phyloP scores from a whole-genome alignment of 768 basidiomycete species.

The Leccinum subtestaceum region DNA sequence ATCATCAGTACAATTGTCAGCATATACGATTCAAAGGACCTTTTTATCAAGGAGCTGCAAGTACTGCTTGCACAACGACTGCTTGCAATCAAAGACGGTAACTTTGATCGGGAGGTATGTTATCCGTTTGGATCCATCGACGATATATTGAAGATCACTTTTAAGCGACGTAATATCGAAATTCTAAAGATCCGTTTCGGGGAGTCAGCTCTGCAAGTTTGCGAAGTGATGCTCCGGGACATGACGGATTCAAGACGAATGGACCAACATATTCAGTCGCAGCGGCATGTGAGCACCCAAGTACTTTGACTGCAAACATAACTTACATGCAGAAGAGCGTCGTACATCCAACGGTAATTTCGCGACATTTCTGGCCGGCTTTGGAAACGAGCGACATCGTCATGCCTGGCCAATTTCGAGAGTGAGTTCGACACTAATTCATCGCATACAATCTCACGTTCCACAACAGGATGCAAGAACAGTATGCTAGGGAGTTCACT shows the following conservation, averaged over 20 bases:
- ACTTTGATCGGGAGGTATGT: constrained; percentile 63
- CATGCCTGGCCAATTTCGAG: constrained; percentile 84
- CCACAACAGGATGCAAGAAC: constrained; percentile 58
- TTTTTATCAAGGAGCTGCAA: constrained; percentile 95
- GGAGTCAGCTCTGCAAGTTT: constrained; percentile 87
- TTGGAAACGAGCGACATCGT: constrained; percentile 68
- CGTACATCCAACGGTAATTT: constrained; percentile 88
- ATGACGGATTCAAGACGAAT: constrained; percentile 92
- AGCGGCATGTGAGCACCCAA: constrained; percentile 50
- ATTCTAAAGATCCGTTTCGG: constrained; percentile 96
- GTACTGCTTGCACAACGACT: constrained; percentile 86
- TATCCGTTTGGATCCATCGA: not conserved
- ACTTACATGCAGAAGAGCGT: constrained; percentile 45
- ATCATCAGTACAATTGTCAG: constrained; percentile 95
- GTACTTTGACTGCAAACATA: not conserved
- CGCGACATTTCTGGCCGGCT: constrained; percentile 92
- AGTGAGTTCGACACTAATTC: constrained; percentile 43
- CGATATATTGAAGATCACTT: constrained; percentile 4
- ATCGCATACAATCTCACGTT: constrained; percentile 2
- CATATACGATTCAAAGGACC: constrained; percentile 95
- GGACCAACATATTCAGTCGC: constrained; percentile 82
- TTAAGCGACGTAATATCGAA: constrained; percentile 86
- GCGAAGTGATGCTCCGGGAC: constrained; percentile 98
- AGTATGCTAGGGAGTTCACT: constrained; percentile 75
- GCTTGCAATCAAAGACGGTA: constrained; percentile 75